Conservation (phyloP, 2,329 filamentous ascomycete genomes). For the Rutstroemia sp. region DNA sequence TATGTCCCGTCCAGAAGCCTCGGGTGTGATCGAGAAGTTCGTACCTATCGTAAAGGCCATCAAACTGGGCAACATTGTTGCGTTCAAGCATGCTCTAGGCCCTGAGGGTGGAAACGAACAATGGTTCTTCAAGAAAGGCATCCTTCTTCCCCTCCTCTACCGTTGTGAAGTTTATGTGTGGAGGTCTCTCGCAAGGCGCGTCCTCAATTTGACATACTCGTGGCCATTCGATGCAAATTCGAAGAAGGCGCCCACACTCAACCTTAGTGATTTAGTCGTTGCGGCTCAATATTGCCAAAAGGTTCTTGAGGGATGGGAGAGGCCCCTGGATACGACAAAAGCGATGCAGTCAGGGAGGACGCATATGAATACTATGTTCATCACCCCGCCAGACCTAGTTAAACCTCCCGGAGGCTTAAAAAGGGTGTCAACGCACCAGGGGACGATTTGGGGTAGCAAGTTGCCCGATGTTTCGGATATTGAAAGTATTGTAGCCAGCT, state of each 20-base stretch:
- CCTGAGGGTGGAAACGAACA: conserved; percentile 44
- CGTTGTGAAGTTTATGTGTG: conserved; percentile 76
- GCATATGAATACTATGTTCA: conserved; percentile 42
- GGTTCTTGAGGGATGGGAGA: conserved; percentile 49
- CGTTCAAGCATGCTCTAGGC: conserved; percentile 64
- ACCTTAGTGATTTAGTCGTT: conserved; percentile 59
- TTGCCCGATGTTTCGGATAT: conserved; percentile 54
- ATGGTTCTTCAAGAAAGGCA: conserved; percentile 70
- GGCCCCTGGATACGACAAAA: conserved; percentile 24
- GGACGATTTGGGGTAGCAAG: conserved; percentile 57
- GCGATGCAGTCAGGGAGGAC: conserved; percentile 26
- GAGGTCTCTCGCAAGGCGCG: conserved; percentile 71
- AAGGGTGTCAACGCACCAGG: conserved; percentile 48
- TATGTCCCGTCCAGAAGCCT: conserved; percentile 63
- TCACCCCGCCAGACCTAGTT: conserved; percentile 36
- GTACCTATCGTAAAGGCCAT: conserved; percentile 66
- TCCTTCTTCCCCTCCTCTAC: conserved; percentile 69
- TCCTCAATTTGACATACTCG: conserved; percentile 73
- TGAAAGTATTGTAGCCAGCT: conserved; percentile 68
- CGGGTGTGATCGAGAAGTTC: conserved; percentile 58
- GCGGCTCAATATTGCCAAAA: conserved; percentile 60
- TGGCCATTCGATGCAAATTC: conserved; percentile 50
- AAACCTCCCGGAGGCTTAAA: conserved; percentile 40
- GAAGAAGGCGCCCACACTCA: conserved; percentile 65
- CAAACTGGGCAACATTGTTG: conserved; percentile 63